Evolutionary conservation across 2,329 filamentous ascomycete genomes (phyloP), one percentile per base, ranked within the genome.

Genomic region (Cladophialophora chaetospira): DNA sequence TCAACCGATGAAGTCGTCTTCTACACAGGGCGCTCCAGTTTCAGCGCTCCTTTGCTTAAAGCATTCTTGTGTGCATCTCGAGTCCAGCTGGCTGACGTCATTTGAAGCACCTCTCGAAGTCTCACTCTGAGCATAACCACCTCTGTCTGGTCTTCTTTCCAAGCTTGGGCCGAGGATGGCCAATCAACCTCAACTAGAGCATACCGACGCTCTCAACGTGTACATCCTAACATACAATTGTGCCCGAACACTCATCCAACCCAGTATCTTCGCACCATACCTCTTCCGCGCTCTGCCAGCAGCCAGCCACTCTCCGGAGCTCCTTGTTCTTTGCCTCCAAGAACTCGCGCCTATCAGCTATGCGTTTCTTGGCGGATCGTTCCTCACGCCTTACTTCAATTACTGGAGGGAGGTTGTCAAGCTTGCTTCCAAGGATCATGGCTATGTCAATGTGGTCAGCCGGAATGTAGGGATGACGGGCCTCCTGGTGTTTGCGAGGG

Each of bases 221-320:
- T 87, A 96, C 67, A 81, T 96, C 61, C 73, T 96, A 52, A 96
- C 92, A 9, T 96, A 94, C 78, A 97, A 97, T 71, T 95, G 90
- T 68, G 93, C 82, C 28, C 88, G 89, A 65, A 80, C 80, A 52
- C 74, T 85, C 6, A 84, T 96, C 67, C 80, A 92, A 65, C 78
- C 85, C 19, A 77, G 85, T 33, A 78, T 84, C 49, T 91, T 97
- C 67, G 86, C 88, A 11, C 75, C 82, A 9, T 86, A 91, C 67
- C 77, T 96, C 63, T 84, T 88, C 69, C 73, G 79, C 50, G 78
- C 75, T 31, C 80, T 94, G 25, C 68, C 71, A 19, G 57, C 64
- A 47, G 62, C 61, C 60, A 58, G 70, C 13, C 70, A 87, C 71
- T 78, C 91, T 3, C 91, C 79, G 3, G 85, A 88, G 62, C 71